Evolutionary conservation across 257 asterid species (phyloP).

Genomic region (Penstemon davidsonii): DNA sequence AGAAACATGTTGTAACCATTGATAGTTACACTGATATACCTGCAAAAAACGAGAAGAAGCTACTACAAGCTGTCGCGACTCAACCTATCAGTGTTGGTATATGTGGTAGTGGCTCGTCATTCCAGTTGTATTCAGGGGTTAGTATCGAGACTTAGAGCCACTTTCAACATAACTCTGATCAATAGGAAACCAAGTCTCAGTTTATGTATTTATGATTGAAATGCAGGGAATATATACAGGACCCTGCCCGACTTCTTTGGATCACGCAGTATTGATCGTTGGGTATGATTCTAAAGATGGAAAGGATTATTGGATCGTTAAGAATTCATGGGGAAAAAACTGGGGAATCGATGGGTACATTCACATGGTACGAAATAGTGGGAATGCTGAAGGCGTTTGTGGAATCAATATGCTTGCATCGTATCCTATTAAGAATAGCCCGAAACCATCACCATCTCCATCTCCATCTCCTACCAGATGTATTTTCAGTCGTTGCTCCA

Average conservation of each 20-base stretch:
- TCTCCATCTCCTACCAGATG: slow-evolving; percentile 79
- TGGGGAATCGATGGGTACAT: slow-evolving; percentile 93
- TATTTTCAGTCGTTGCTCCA: slow-evolving; percentile 58
- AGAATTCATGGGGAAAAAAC: slow-evolving; percentile 88
- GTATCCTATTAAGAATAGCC: slow-evolving; percentile 82
- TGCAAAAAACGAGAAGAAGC: slow-evolving; percentile 57
- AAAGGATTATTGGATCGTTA: slow-evolving; percentile 81
- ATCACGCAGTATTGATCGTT: slow-evolving; percentile 87
- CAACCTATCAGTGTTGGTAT: slow-evolving; percentile 97
- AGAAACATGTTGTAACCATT: slow-evolving; percentile 70
- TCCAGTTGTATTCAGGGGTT: slow-evolving; percentile 84
- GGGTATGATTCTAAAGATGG: slow-evolving; percentile 83
- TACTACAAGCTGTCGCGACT: slow-evolving; percentile 68
- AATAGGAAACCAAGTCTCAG: not conserved
- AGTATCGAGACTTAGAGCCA: slow-evolving; percentile 15
- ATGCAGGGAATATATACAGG: slow-evolving; percentile 85
- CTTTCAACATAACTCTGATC: not conserved
- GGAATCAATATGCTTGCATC: slow-evolving; percentile 86
- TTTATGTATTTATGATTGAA: slow-evolving; percentile 7
- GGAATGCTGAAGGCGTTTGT: slow-evolving; percentile 60
- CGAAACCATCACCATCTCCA: slow-evolving; percentile 92
- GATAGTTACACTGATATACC: slow-evolving; percentile 78
- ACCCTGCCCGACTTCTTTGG: slow-evolving; percentile 79
- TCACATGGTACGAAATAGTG: slow-evolving; percentile 59
- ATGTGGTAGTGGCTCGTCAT: slow-evolving; percentile 72